Base-by-base conservation (phyloP, 805 yeast genomes). In the Suhomyces sp. region DNA sequence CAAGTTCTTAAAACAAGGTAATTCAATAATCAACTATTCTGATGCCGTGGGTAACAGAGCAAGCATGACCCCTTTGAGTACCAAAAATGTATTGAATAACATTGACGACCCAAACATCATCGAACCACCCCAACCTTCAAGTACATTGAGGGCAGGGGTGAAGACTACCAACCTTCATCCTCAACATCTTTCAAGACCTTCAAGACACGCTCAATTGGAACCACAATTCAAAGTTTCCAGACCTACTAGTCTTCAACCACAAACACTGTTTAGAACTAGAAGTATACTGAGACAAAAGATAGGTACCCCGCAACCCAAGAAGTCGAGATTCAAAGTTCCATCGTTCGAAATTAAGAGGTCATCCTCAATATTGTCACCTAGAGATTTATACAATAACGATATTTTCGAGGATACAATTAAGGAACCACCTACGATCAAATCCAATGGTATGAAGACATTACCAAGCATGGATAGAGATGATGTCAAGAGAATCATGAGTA, bases 401-500 rank as follows among this genome's bases (percentile, higher is more conserved):
- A 60, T 65, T 8, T 63, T 63, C 38, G 60, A 55, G 14, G 68
- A 63, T 36, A 44, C 44, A 5, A 35, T 50, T 8, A 50, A 19
- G 43, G 47, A 27, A 54, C 52, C 33, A 35, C 58, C 67, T n/a
- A 70, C 75, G 4, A 70, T 70, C 16, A 60, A 56, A 38, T 51
- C 70, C n/a, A 53, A 50, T 19, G 75, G 75, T 11, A 70, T 70
- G 74, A 68, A 63, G 38, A 69, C 74, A 2, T 57, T 70, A 29
- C 75, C 76, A 30, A 69, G 74, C 43, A 70, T 70, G 74, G 72
- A 69, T 39, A 54, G 60, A 11, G 65, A 66, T 28, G 75, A 70
- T 35, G 68, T 70, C 7, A 58, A 63, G 43, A 54, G 58, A 38
- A 68, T 70, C 21, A 48, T 66, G 48, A 58, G 51, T 38, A 53